phyloP scores from a whole-genome alignment of 1,284 basidiomycete genomes.

The Athelia sp. region DNA sequence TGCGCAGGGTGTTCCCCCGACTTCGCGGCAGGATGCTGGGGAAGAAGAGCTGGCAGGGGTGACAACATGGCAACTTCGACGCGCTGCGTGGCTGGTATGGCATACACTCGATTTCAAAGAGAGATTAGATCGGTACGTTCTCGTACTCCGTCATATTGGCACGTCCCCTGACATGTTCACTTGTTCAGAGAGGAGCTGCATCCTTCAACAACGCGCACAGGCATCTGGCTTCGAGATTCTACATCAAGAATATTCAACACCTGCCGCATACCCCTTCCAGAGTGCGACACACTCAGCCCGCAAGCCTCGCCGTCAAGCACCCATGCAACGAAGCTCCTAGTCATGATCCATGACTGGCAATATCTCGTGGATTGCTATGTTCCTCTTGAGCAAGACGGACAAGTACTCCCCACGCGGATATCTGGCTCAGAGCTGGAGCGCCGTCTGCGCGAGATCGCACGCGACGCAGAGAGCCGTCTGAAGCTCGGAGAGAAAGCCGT shows the following conservation, averaged over 20 bases:
- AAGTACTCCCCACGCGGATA: conserved; percentile 24
- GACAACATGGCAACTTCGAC: conserved; percentile 82
- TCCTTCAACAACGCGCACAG: conserved; percentile 52
- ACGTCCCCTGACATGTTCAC: conserved; percentile 2
- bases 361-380: conserved; percentile 76
- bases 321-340: conserved; percentile 58
- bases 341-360: conserved; percentile 79
- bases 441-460: conserved; percentile 60
- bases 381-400: conserved; percentile 13
- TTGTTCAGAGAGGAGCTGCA: conserved; percentile 41
- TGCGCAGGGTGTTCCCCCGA: conserved; percentile 18
- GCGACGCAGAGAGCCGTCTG: conserved; percentile 60
- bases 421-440: conserved; percentile 59
- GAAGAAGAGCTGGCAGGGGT: not conserved
- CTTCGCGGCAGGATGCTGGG: conserved; percentile 7
- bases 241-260: conserved; percentile 71
- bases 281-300: conserved; percentile 61
- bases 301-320: conserved; percentile 31
- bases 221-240: conserved; percentile 60
- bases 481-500: conserved; percentile 49
- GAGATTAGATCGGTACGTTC: conserved; percentile 54
- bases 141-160: conserved; percentile 3
- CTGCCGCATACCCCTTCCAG: conserved; percentile 64
- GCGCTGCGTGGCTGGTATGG: conserved; percentile 81
- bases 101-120: conserved; percentile 80